Evolutionary conservation across 2,329 filamentous ascomycete species (phyloP).

Genomic region (Venturiaceae sp.): DNA sequence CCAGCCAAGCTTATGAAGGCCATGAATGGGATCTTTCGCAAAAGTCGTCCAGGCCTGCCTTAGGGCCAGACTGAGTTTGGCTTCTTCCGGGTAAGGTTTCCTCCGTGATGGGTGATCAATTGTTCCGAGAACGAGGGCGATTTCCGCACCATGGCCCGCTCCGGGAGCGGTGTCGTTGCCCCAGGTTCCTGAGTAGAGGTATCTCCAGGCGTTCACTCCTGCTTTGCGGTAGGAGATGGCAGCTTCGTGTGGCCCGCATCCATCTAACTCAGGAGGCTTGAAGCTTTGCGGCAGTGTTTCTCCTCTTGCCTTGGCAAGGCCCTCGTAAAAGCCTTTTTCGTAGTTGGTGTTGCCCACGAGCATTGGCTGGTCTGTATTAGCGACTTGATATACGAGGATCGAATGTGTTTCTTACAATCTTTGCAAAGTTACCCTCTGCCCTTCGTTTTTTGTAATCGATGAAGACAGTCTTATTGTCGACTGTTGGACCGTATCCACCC

Average conservation of each 20-base stretch:
- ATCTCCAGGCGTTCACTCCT: conserved; percentile 3
- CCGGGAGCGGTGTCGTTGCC: neutral
- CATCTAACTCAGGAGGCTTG: neutral
- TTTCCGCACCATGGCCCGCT: conserved; percentile 5
- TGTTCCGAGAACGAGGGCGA: conserved; percentile 2
- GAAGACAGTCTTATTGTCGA: conserved; percentile 23
- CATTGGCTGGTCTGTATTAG: neutral
- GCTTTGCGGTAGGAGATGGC: neutral
- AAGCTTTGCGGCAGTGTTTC: neutral
- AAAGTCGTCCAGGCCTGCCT: conserved; percentile 6
- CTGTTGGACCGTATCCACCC: conserved; percentile 15
- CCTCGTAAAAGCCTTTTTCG: conserved; percentile 1
- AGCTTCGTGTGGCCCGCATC: neutral
- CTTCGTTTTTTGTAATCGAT: conserved; percentile 19
- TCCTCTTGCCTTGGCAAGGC: neutral
- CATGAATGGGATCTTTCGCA: conserved; percentile 6
- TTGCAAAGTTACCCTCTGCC: neutral
- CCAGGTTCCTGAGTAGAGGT: neutral
- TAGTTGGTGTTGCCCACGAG: conserved; percentile 7
- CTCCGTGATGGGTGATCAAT: neutral
- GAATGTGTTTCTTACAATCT: neutral
- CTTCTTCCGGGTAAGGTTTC: neutral
- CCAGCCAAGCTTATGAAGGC: conserved; percentile 7
- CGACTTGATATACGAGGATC: neutral
- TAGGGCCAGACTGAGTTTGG: neutral